Evolutionary conservation across 2,329 filamentous ascomycete genomes (phyloP), one percentile per base, ranked within the genome.

Genomic region (Talaromyces sp.): DNA sequence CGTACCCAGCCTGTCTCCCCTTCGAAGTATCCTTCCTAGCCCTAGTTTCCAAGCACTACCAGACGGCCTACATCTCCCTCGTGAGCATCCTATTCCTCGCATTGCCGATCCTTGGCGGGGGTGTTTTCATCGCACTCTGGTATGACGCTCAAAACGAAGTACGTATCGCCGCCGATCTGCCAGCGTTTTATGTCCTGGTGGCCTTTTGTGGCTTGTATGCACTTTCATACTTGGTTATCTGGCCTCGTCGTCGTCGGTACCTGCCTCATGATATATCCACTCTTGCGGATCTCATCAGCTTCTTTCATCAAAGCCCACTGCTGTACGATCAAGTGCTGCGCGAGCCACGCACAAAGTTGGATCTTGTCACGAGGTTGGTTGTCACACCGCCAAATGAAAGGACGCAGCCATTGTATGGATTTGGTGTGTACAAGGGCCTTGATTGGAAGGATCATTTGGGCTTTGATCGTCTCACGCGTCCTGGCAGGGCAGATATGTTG

Each of bases 231-330:
- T 68, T 83, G 41, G 72, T 83, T 5, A 75, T 90, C 58, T 75
- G 88, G 64, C 87, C 87, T 0, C 75, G 78, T 11, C 81, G 89
- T 13, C 75, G 78, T 41, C 77, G 80, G 39, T 84, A 86, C 41
- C 81, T 96, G 1, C 90, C 91, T 0, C 91, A 95, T 69, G 80
- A 81, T 5, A 85, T 89, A 40, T 83, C 81, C 60, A 89, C 83
- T 48, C 79, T 95, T 17, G 88, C 89, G 1, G 90, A 92, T 69
- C 79, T 92, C 21, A 81, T 95, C 64, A 87, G 85, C 67, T 92
- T 93, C 69, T 78, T 93, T 41, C 85, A 89, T 60, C 86, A 87
- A 64, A 86, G 86, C 43, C 86, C 87, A 22, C 77, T 95, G 17
- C 77, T 89, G 1, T 78, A 82, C 5, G 91, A 96, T 67, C 80